A percentile compares a stretch with the other conserved stretches of the same genome.
Conservation (phyloP, 1,139 yeast species). For the Debaryomycetaceae sp. region DNA sequence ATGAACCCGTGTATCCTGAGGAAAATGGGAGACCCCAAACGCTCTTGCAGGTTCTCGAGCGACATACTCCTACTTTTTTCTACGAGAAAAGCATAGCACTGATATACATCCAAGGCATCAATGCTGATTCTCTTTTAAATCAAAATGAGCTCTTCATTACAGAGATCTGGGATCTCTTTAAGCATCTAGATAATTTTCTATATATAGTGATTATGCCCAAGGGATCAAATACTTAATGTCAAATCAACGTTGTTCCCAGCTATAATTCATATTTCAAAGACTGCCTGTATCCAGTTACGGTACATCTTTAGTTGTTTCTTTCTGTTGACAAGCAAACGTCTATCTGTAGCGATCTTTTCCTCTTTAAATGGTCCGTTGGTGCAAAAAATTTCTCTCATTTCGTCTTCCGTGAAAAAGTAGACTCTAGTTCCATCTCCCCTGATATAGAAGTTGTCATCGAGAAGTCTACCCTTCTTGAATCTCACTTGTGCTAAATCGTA, state of each 20-base stretch:
- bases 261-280: slow-evolving; percentile 39
- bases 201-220: slow-evolving; percentile 48
- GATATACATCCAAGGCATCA: slow-evolving; percentile 65
- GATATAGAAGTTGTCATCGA: slow-evolving; percentile 91
- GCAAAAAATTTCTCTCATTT: slow-evolving; percentile 72
- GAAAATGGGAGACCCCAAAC: slow-evolving; percentile 19
- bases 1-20: slow-evolving; percentile 41
- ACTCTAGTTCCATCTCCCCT: slow-evolving; percentile 99
- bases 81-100: slow-evolving; percentile 30
- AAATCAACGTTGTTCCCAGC: neutral
- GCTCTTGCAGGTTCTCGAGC: slow-evolving; percentile 40
- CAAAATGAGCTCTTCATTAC: slow-evolving; percentile 43
- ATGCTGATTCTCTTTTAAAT: slow-evolving; percentile 35
- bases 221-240: neutral
- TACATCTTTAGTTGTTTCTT: slow-evolving; percentile 93
- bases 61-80: slow-evolving; percentile 44
- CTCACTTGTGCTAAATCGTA: slow-evolving; percentile 95
- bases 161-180: slow-evolving; percentile 53
- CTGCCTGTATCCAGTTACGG: slow-evolving; percentile 95
- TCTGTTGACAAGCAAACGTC: slow-evolving; percentile 86
- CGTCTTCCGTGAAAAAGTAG: slow-evolving; percentile 94
- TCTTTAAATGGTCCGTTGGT: slow-evolving; percentile 57
- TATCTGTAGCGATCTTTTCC: slow-evolving; percentile 79
- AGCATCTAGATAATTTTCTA: slow-evolving; percentile 73
- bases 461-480: slow-evolving; percentile 80